Conservation (phyloP, 192 early-diverging fungal species). For the Obelidium mucronatum region DNA sequence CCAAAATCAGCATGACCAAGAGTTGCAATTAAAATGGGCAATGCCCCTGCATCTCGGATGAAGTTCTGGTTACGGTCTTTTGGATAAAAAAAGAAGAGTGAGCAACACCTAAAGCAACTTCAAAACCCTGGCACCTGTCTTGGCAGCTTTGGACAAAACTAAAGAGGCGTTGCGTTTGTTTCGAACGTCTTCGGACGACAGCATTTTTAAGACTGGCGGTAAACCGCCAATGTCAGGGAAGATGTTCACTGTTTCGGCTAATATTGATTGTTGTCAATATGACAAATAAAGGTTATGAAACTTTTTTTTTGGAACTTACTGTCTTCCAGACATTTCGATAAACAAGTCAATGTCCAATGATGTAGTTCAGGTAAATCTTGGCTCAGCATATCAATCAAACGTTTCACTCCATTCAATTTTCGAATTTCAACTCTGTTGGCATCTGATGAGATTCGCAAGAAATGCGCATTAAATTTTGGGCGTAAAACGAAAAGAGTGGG, state of each 20-base stretch:
- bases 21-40: constrained; percentile 40
- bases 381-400: constrained; percentile 53
- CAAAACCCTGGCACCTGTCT: too few relatives aligned
- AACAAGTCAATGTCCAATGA: constrained; percentile 50
- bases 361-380: constrained; percentile 52
- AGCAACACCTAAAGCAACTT: not conserved
- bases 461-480: not conserved
- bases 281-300: too few relatives aligned
- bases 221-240: constrained; percentile 52
- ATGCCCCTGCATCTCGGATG: constrained; percentile 50
- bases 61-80: constrained; percentile 48
- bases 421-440: constrained; percentile 58
- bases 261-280: too few relatives aligned
- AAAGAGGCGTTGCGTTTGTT: constrained; percentile 45
- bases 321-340: constrained; percentile 60
- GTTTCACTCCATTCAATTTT: constrained; percentile 49
- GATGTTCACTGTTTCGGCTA: constrained; percentile 51
- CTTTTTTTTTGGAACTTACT: too few relatives aligned
- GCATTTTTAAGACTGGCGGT: constrained; percentile 44
- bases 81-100: not conserved
- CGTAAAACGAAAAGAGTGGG: not conserved
- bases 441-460: constrained; percentile 29
- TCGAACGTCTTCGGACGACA: constrained; percentile 45
- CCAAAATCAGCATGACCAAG: constrained; percentile 43
- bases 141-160: constrained; percentile 45